A percentile compares a stretch with the other conserved stretches of the same genome.
Conservation (phyloP, 2,329 filamentous ascomycete genomes). For the Cytospora mali region DNA sequence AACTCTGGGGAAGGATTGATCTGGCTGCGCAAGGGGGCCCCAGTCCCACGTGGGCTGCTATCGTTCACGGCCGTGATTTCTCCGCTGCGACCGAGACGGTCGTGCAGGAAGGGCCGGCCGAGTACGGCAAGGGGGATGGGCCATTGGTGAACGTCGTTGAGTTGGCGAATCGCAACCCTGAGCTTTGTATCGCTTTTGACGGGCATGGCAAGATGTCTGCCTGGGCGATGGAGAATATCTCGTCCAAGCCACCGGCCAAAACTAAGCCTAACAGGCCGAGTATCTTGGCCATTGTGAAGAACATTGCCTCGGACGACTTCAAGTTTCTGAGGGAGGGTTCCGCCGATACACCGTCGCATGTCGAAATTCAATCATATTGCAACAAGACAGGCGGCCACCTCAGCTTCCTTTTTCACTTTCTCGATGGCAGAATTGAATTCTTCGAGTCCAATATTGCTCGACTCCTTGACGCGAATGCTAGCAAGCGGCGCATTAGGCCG, state of each 20-base stretch:
- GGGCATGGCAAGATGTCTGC: conserved; percentile 84
- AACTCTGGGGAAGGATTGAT: conserved; percentile 81
- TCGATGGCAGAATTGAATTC: conserved; percentile 82
- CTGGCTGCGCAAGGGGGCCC: conserved; percentile 55
- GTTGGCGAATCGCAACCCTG: conserved; percentile 80
- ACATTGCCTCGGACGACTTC: conserved; percentile 60
- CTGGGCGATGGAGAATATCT: conserved; percentile 88
- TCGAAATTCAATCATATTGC: conserved; percentile 75
- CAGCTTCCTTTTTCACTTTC: conserved; percentile 77
- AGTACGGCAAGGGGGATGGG: conserved; percentile 64
- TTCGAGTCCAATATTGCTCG: conserved; percentile 78
- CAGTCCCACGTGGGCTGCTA: conserved; percentile 68
- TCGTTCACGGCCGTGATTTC: conserved; percentile 82
- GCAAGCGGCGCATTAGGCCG: conserved; percentile 61
- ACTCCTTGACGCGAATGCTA: conserved; percentile 73
- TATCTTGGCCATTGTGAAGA: conserved; percentile 83
- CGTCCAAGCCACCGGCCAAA: conserved; percentile 61
- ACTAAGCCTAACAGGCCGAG: conserved; percentile 52
- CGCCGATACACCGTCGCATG: conserved; percentile 46
- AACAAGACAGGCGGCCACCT: conserved; percentile 65
- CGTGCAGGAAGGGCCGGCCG: conserved; percentile 61
- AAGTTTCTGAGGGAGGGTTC: conserved; percentile 46
- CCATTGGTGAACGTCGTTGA: conserved; percentile 84
- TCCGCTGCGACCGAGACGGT: conserved; percentile 75
- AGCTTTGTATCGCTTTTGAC: conserved; percentile 85